Conservation (phyloP, 1,284 basidiomycete genomes). For the Amylostereum areolatum region DNA sequence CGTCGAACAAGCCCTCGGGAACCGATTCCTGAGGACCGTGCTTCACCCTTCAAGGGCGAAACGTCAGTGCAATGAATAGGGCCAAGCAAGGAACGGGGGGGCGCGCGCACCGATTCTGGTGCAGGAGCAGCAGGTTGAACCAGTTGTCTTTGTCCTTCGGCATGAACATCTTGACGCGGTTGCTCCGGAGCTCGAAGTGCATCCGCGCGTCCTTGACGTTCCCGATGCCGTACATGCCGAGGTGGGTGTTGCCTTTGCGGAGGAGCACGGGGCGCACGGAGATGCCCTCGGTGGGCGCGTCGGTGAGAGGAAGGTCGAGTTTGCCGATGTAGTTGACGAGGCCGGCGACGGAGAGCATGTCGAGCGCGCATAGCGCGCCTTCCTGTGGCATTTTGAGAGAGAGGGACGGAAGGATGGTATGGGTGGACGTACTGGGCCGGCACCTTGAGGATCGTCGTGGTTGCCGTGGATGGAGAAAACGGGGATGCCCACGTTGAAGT, state of each 20-base stretch:
- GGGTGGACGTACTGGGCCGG: conserved; percentile 65
- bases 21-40: conserved; percentile 92
- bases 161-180: conserved; percentile 94
- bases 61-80: no score
- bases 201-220: conserved; percentile 96
- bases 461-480: conserved; percentile 99
- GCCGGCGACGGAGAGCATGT: conserved; percentile 90
- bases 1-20: conserved; percentile 96
- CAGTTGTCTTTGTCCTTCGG: conserved; percentile 85
- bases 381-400: conserved; percentile 44
- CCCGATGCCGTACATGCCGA: conserved; percentile 93
- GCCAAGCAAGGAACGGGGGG: no score
- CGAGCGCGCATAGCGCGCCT: conserved; percentile 92
- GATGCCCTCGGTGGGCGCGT: conserved; percentile 73
- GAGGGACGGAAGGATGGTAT: conserved; percentile 1
- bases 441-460: conserved; percentile 98
- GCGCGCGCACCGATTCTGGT: conserved; percentile 92
- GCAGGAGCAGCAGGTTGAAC: conserved; percentile 93
- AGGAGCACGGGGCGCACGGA: conserved; percentile 87
- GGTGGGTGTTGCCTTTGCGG: conserved; percentile 80
- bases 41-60: conserved; percentile 84
- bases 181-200: conserved; percentile 92
- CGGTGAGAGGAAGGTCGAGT: conserved; percentile 60
- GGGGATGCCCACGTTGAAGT: conserved; percentile 91
- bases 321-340: conserved; percentile 98